phyloP scores from a whole-genome alignment of 2,329 filamentous ascomycete genomes.

The Phaeosphaeria sp. region DNA sequence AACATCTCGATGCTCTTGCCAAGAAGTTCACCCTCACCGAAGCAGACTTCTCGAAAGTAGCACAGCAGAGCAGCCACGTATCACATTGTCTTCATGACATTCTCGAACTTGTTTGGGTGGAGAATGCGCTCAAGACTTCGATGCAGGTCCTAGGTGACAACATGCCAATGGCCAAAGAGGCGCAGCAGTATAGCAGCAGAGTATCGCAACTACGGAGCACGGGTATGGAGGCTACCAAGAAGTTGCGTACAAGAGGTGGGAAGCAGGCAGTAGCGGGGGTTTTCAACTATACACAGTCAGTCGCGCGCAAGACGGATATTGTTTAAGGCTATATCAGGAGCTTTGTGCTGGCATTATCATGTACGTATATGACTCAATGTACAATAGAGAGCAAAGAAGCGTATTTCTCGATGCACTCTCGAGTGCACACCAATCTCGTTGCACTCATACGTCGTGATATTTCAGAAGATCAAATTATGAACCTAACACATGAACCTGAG shows the following conservation, averaged over 20 bases:
- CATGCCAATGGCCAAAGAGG: slow-evolving; percentile 38
- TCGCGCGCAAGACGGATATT: neutral
- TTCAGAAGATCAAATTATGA: neutral
- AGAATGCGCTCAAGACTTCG: slow-evolving; percentile 54
- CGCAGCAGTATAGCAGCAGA: slow-evolving; percentile 20
- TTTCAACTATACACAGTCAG: neutral
- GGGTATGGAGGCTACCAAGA: slow-evolving; percentile 8
- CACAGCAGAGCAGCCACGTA: slow-evolving; percentile 3
- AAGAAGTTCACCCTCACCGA: slow-evolving; percentile 4
- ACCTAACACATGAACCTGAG: no score
- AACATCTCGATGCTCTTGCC: slow-evolving; percentile 11
- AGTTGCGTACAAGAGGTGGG: slow-evolving; percentile 3
- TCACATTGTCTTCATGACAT: slow-evolving; percentile 28
- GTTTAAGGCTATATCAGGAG: neutral
- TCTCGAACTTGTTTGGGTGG: slow-evolving; percentile 45
- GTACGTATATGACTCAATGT: neutral
- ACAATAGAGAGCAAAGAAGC: neutral
- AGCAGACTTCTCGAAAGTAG: slow-evolving; percentile 13
- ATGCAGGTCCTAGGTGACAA: slow-evolving; percentile 48
- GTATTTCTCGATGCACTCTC: neutral
- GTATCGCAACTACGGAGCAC: slow-evolving; percentile 12
- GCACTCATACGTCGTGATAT: neutral
- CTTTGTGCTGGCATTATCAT: neutral
- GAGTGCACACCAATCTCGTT: neutral
- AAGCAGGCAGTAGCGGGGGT: neutral